Base-by-base conservation (phyloP, 768 basidiomycete genomes). In the Clitopilus passeckerianus region DNA sequence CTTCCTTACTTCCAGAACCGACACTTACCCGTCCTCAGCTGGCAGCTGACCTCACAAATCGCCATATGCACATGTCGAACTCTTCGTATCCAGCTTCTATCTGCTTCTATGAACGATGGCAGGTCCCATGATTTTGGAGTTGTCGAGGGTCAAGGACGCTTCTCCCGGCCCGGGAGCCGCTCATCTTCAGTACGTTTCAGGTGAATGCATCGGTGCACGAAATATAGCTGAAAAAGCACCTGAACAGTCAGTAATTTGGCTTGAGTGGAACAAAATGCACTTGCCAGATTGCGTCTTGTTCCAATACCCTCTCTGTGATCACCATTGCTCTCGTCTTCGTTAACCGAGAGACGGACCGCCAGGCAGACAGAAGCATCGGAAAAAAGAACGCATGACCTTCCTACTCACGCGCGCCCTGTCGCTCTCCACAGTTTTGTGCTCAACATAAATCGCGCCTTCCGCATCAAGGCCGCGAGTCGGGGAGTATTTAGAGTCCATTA, bases 401-500 rank as follows among this genome's bases (percentile, higher is more conserved):
- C 59, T 44, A 35, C 43, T 50, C 64, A 65, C 58, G 60, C 53
- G 61, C 56, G 22, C 41, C 10, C 35, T 50, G 54, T 44, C 55
- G 58, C 53, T 44, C 34, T 53, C 37, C 15, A 57, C 24, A 62
- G 53, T 56, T 56, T 52, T 15, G 53, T 41, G 41, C 37, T 33
- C 46, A 43, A 23, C 53, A 46, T 44, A n/a, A 58, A 44, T 24
- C 41, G 30, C 61, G 60, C 60, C 59, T 61, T 37, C 53, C 64
- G 64, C 64, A 61, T 53, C 61, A 65, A 59, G 46, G 24, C 61
- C 64, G 59, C 61, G 9, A 2, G 16, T 24, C 27, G 7, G 41
- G 18, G 14, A 22, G 15, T 61, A 60, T 54, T 58, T 62, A 63
- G 57, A 62, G 14, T 41, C 27, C 41, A n/a, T 34, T 41, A 56